Evolutionary conservation across 2,329 filamentous ascomycete species (phyloP).

Genomic region (Madurella mycetomatis): DNA sequence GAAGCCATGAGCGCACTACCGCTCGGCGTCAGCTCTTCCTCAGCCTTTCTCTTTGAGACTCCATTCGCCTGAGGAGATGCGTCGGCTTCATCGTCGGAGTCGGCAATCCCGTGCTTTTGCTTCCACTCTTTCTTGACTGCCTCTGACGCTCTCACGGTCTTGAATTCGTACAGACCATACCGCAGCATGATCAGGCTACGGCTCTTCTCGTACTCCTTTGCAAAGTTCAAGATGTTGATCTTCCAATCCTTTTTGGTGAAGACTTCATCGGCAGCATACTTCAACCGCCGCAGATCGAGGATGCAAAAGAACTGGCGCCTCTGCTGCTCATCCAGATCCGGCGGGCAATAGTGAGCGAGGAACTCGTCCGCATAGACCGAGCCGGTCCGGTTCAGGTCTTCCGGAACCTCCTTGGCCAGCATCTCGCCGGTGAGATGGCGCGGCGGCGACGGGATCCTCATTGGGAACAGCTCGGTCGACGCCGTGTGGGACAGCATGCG

Average conservation of each 20-base stretch:
- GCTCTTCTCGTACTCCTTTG: constrained; percentile 62
- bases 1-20: constrained; percentile 34
- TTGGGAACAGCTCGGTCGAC: constrained; percentile 51
- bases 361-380: constrained; percentile 59
- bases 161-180: constrained; percentile 60
- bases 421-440: constrained; percentile 52
- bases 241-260: constrained; percentile 60
- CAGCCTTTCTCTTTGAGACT: constrained; percentile 51
- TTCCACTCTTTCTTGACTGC: constrained; percentile 57
- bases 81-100: constrained; percentile 42
- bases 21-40: constrained; percentile 43
- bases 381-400: constrained; percentile 46
- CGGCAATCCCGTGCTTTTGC: constrained; percentile 50
- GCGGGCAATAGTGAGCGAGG: constrained; percentile 52
- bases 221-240: constrained; percentile 58
- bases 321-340: constrained; percentile 55
- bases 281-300: constrained; percentile 56
- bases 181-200: constrained; percentile 57
- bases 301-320: constrained; percentile 60
- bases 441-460: constrained; percentile 56
- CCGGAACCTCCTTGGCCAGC: constrained; percentile 50
- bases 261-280: constrained; percentile 58
- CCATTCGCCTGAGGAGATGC: constrained; percentile 34
- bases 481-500: constrained; percentile 47
- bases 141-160: constrained; percentile 56